Conservation (phyloP, 2,329 filamentous ascomycete species). For the Hymenoscyphus scutula region DNA sequence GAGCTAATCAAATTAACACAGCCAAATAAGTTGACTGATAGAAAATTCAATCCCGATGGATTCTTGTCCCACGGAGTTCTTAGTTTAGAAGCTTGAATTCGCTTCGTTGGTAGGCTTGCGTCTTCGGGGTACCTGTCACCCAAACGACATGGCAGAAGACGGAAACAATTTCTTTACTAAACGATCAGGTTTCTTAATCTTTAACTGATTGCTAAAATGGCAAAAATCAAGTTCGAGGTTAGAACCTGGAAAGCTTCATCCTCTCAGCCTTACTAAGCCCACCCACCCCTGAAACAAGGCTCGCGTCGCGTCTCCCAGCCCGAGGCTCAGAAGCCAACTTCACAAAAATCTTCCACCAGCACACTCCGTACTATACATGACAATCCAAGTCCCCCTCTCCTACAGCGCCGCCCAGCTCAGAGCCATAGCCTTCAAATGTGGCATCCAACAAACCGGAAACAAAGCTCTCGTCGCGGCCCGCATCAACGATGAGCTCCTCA, state of each 20-base stretch:
- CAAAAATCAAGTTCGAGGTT: background rate
- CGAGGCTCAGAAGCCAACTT: too few relatives aligned
- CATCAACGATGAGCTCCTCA: constrained; percentile 42
- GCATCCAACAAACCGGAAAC: constrained; percentile 56
- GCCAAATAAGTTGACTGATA: background rate
- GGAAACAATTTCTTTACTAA: too few relatives aligned
- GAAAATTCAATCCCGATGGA: background rate
- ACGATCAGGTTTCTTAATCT: too few relatives aligned
- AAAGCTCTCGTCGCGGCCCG: constrained; percentile 55
- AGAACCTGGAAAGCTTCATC: too few relatives aligned
- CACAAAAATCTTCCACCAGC: background rate
- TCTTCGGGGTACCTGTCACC: too few relatives aligned
- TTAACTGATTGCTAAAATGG: background rate
- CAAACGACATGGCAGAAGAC: too few relatives aligned
- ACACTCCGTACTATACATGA: constrained; percentile 31
- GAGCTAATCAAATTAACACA: constrained; percentile 2
- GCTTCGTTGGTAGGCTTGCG: too few relatives aligned
- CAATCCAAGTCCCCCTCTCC: constrained; percentile 30
- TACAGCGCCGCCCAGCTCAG: constrained; percentile 56
- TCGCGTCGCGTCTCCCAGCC: background rate
- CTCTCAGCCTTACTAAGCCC: background rate
- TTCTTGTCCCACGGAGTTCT: background rate
- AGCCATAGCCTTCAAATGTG: constrained; percentile 58
- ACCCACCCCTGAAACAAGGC: background rate
- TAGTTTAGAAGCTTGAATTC: background rate